These are phyloP conservation scores for Suillus lakei DNA, from an alignment of 768 basidiomycete genomes.

Conservation along the genomic window DNA sequence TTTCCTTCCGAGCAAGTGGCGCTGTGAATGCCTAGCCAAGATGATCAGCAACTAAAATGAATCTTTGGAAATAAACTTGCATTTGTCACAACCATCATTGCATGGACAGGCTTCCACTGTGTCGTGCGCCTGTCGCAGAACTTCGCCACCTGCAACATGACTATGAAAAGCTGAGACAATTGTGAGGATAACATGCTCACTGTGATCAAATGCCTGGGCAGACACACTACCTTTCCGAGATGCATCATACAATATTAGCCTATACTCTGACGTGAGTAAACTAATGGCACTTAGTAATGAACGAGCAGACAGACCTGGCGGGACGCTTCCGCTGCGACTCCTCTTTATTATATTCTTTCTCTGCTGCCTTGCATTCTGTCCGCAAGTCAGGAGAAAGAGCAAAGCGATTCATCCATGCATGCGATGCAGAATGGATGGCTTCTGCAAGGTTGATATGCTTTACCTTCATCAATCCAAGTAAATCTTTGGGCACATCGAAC, in stretches of 20 bases:
- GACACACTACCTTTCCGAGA: constrained; percentile 73
- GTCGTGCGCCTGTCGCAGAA: constrained; percentile 62
- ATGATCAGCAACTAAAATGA: background rate
- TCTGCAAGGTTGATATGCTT: constrained; percentile 72
- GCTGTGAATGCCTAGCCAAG: constrained; percentile 66
- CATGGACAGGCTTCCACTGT: constrained; percentile 68
- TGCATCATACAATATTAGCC: constrained; percentile 82
- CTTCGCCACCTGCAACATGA: constrained; percentile 49
- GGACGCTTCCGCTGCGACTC: constrained; percentile 67
- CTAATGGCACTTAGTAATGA: background rate
- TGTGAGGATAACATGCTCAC: constrained; percentile 39
- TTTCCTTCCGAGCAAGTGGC: constrained; percentile 71
- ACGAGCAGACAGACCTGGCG: constrained; percentile 50
- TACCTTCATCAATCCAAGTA: constrained; percentile 54
- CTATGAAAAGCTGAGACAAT: constrained; percentile 1
- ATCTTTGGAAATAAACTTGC: constrained; percentile 43
- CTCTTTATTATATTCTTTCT: constrained; percentile 68
- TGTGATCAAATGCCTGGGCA: constrained; percentile 82
- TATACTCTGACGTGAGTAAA: constrained; percentile 28
- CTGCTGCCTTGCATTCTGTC: constrained; percentile 83
- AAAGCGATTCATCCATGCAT: constrained; percentile 83
- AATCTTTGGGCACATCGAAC: constrained; percentile 69
- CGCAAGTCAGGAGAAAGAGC: constrained; percentile 67
- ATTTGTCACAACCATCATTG: constrained; percentile 68
- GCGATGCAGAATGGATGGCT: constrained; percentile 85